phyloP scores from a whole-genome alignment of 2,329 filamentous ascomycete genomes.

The Cordyceps javanica region DNA sequence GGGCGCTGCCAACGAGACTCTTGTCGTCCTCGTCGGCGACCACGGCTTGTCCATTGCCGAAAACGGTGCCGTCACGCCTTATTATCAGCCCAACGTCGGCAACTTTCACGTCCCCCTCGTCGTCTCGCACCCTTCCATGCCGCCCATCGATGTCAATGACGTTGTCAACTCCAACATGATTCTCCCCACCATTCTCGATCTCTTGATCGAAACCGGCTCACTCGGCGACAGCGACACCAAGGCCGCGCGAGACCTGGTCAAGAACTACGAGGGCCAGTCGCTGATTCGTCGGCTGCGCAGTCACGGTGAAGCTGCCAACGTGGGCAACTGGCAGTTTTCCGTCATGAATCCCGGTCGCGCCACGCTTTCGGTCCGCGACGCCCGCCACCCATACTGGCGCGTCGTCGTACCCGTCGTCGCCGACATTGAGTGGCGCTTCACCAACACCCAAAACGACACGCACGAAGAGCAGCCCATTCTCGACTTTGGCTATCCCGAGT shows the following conservation, averaged over 20 bases:
- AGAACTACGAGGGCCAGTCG: conserved; percentile 30
- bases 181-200: conserved; percentile 29
- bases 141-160: conserved; percentile 24
- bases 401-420: conserved; percentile 27
- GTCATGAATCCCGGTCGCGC: conserved; percentile 28
- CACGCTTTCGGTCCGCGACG: conserved; percentile 28
- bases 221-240: conserved; percentile 21
- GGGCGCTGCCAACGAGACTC: conserved; percentile 27
- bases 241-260: conserved; percentile 23
- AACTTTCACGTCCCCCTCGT: conserved; percentile 28
- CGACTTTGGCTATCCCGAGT: conserved; percentile 21
- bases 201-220: conserved; percentile 27
- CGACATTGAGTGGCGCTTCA: conserved; percentile 27
- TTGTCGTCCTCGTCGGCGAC: conserved; percentile 28
- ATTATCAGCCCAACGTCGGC: conserved; percentile 28
- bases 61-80: conserved; percentile 24
- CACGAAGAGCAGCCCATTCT: conserved; percentile 22
- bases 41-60: conserved; percentile 29
- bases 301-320: conserved; percentile 14
- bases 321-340: conserved; percentile 29
- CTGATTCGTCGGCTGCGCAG: conserved; percentile 25
- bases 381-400: conserved; percentile 23
- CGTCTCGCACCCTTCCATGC: conserved; percentile 27
- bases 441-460: conserved; percentile 23
- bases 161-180: conserved; percentile 28